These are phyloP conservation scores for Penicillium sp. DNA, from an alignment of 2,329 filamentous ascomycete genomes.

Conservation along the genomic window DNA sequence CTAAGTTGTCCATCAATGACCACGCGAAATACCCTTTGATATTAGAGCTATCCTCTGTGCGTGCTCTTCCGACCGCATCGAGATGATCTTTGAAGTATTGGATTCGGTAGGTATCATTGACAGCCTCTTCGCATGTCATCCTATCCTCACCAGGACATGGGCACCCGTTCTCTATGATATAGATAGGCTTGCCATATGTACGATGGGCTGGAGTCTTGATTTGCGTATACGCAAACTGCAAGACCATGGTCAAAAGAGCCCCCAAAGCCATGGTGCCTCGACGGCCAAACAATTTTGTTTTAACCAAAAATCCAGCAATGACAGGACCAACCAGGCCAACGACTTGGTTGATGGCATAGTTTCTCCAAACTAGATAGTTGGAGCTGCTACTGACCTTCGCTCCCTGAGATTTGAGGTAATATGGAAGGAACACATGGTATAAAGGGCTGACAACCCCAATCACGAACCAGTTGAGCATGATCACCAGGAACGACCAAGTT, in stretches of 20 bases:
- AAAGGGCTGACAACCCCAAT: not conserved
- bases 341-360: not conserved
- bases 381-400: not conserved
- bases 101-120: slow-evolving; percentile 41
- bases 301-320: not conserved
- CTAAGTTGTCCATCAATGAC: slow-evolving; percentile 37
- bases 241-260: not conserved
- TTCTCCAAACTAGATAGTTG: not conserved
- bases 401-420: not conserved
- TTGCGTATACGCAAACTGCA: not conserved
- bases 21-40: slow-evolving; percentile 37
- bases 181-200: slow-evolving; percentile 26
- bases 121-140: slow-evolving; percentile 38
- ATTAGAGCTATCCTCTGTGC: slow-evolving; percentile 22
- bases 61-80: slow-evolving; percentile 37
- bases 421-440: not conserved
- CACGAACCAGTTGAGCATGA: not conserved
- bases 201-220: slow-evolving; percentile 3
- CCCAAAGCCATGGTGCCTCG: not conserved
- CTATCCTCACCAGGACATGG: slow-evolving; percentile 36
- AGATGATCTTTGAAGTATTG: slow-evolving; percentile 43
- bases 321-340: not conserved
- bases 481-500: not conserved
- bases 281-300: not conserved
- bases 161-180: slow-evolving; percentile 34